Base-by-base conservation (phyloP, 2,329 filamentous ascomycete genomes). In the Colletotrichum chrysophilum region DNA sequence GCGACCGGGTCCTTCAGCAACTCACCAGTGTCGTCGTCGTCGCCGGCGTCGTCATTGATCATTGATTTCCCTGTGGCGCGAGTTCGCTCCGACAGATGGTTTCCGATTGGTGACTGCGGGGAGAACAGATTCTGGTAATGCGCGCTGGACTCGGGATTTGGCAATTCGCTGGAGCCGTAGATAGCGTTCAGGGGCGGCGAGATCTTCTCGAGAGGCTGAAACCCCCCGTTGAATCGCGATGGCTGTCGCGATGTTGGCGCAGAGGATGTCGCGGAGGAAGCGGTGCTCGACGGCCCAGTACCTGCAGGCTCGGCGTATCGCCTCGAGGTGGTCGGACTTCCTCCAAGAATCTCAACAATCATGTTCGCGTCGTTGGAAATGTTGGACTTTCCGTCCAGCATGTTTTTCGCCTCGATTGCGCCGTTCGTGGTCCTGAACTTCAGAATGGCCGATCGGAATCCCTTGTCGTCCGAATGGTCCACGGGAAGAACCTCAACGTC, bases 1-100 rank as follows among this genome's bases (percentile, higher is more conserved):
- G 91, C 93, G 58, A 94, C 88, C 0, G 94, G 92, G 70, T 95
- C 92, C 74, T 93, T 93, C 61, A 95, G 87, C n/a, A 96, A 87
- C 79, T 93, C 90, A 38, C 89, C 91, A 3, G 94, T 94, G 81
- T 95, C 94, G 66, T 95, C 94, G 77, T 94, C 92, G 66, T 92
- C 90, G 32, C 91, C 91, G 18, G 89, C 89, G 26, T 82, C 82
- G 79, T 94, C 91, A 78, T 91, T 93, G 83, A 96, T 96, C 66
- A 95, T 86, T 4, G 92, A 91, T 83, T 95, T 95, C 79, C 94
- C 93, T 4, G 91, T 90, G 48, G 91, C 87, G 72, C 91, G 88
- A 18, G 87, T 85, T 66, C 89, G 88, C 75, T 93, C 92, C n/a
- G 87, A 87, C n/a, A 94, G 87, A 69, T 93, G 91, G 80, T 93